These are phyloP conservation scores for Blyttiomyces sp. DNA, from an alignment of 371 early-diverging fungal genomes.

Conservation along the genomic window DNA sequence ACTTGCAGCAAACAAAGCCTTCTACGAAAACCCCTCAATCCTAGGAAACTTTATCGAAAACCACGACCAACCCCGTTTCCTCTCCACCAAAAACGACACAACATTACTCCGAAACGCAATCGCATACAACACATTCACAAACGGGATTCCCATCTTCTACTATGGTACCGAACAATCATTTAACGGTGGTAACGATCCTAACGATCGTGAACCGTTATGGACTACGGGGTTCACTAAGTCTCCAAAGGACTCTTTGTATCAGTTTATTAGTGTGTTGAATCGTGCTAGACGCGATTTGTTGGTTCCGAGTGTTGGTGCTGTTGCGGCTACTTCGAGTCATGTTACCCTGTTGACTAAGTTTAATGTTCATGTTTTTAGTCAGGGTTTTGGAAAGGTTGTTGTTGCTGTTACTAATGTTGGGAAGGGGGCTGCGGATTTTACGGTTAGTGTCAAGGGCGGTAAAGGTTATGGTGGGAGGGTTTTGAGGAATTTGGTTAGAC, in stretches of 20 bases:
- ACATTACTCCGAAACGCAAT: constrained; percentile 39
- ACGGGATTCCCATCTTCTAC: constrained; percentile 41
- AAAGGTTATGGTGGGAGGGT: not conserved
- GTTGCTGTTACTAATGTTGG: not conserved
- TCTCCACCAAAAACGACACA: constrained; percentile 16
- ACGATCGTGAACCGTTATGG: constrained; percentile 41
- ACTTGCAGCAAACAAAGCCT: too few relatives aligned
- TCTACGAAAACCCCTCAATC: constrained; percentile 26
- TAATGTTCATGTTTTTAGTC: not conserved
- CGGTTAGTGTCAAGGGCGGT: not conserved
- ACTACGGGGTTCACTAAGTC: not conserved
- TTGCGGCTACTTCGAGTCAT: too few relatives aligned
- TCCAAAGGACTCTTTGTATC: not conserved
- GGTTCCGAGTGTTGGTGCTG: not conserved
- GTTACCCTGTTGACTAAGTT: not conserved
- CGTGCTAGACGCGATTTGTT: not conserved
- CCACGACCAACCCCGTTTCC: constrained; percentile 43
- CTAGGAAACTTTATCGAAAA: constrained; percentile 46
- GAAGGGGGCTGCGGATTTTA: not conserved
- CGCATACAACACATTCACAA: constrained; percentile 27
- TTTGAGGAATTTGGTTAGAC: not conserved
- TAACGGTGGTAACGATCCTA: constrained; percentile 39
- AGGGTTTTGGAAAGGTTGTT: not conserved
- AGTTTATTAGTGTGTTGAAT: not conserved
- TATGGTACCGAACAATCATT: constrained; percentile 46